Evolutionary conservation across 192 early-diverging fungal genomes (phyloP), one percentile per base, ranked within the genome.

Genomic region (Lunasporangiospora selenospora): DNA sequence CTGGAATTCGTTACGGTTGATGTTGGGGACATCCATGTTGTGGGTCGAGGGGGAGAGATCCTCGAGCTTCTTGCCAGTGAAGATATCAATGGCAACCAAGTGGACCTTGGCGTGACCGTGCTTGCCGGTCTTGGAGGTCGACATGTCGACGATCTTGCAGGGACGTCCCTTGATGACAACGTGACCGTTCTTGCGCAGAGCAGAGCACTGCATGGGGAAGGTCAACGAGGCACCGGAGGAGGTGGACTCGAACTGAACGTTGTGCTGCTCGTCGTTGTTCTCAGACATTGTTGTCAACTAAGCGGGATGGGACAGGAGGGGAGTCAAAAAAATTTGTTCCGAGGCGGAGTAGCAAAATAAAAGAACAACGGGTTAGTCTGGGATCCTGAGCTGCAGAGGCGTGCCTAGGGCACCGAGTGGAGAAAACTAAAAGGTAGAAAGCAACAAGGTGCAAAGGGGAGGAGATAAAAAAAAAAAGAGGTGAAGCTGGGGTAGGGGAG

Each of bases 81-180:
- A 99, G 85, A 99, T 96, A 80, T 99, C 96, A 58, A 89, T 88
- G 63, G 85, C 96, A 31, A 89, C 88, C 78, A 96, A 80, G 84
- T 98, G 86, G 61, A 99, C 97, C 95, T 99, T 99, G 85, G 98
- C 98, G 89, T 99, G 98, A 57, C 96, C 98, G 93, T 99, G 98
- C 95, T 99, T 99, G 77, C 98, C 98, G 69, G 98, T 99, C 92
- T 99, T 99, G 84, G 96, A 98, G 82, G 98, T 99, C 53, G 95
- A 95, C 94, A 99, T 98, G 78, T 98, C 95, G 47, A 97, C 88
- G 53, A 99, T 97, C 92, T 98, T 99, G 90, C 98, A 99, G 77
- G 98, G 98, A 56, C 95, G 93, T 58, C 94, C 93, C 89, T 98
- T 99, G 78, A 99, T 92, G 61, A 95, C 88, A 67, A 99, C 98